A percentile compares a stretch with the other conserved stretches of the same genome.
Evolutionary conservation across 2,329 filamentous ascomycete genomes (phyloP).

Genomic region (Geosmithia flava): DNA sequence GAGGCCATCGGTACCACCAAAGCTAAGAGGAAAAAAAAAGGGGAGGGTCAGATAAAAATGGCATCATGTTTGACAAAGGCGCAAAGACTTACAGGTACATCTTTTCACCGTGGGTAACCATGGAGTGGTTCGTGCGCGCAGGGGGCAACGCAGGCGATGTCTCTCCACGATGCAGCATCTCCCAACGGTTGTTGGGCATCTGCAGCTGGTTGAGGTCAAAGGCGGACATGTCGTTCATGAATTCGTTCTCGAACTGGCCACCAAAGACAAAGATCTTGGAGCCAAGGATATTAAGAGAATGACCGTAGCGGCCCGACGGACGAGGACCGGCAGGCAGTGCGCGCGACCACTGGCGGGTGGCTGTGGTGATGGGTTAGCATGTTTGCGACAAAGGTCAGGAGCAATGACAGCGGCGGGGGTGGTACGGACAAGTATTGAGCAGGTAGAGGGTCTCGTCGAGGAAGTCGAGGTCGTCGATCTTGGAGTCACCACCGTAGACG

Average conservation of each 20-base stretch:
- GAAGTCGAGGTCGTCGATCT: constrained; percentile 83
- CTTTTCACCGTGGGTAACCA: constrained; percentile 85
- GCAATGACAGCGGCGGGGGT: constrained; percentile 8
- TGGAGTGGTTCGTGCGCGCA: constrained; percentile 85
- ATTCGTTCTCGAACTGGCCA: constrained; percentile 91
- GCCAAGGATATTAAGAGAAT: constrained; percentile 89
- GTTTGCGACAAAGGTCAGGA: neutral
- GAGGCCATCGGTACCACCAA: constrained; percentile 90
- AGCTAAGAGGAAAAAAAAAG: constrained; percentile 35
- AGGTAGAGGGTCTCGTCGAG: constrained; percentile 94
- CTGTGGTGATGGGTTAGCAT: constrained; percentile 29
- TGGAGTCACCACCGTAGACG: constrained; percentile 96
- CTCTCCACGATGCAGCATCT: constrained; percentile 64
- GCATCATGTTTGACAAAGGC: neutral
- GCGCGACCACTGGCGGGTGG: constrained; percentile 95
- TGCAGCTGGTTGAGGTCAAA: constrained; percentile 95
- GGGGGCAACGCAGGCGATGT: constrained; percentile 54
- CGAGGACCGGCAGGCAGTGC: constrained; percentile 77
- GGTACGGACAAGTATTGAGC: constrained; percentile 81
- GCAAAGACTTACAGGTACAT: constrained; percentile 68
- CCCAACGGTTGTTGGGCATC: constrained; percentile 84
- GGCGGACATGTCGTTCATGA: constrained; percentile 93
- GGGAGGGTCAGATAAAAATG: neutral
- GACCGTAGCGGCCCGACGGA: constrained; percentile 85
- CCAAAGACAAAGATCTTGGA: constrained; percentile 98